Percentiles rank a stretch among this genome's conserved stretches.
Evolutionary conservation across 495 filamentous ascomycete species (phyloP).

Genomic region (Aspergillus nanangensis): DNA sequence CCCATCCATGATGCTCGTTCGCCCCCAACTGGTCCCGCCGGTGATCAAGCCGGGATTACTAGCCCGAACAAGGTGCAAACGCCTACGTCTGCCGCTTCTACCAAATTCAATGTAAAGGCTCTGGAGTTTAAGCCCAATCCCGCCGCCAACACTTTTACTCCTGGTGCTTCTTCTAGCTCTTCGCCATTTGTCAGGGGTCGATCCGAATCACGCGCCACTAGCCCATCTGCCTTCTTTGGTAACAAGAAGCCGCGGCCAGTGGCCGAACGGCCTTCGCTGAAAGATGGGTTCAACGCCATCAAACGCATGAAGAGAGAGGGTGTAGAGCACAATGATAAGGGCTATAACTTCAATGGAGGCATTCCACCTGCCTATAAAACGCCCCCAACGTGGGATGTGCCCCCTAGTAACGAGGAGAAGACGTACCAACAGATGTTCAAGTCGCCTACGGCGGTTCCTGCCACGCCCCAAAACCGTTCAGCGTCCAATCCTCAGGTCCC

Average conservation of each 20-base stretch:
- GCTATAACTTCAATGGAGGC: conserved; percentile 61
- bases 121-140: conserved; percentile 82
- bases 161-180: conserved; percentile 59
- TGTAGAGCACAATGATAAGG: conserved; percentile 40
- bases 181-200: conserved; percentile 47
- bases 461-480: conserved; percentile 62
- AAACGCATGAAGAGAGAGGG: conserved; percentile 64
- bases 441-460: conserved; percentile 45
- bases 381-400: conserved; percentile 68
- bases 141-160: conserved; percentile 72
- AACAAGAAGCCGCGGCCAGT: conserved; percentile 55
- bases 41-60: conserved; percentile 36
- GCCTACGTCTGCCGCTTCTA: conserved; percentile 47
- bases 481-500: conserved; percentile 58
- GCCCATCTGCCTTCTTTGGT: conserved; percentile 50
- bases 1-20: conserved; percentile 49
- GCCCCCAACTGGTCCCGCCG: conserved; percentile 45
- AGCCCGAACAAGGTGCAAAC: conserved; percentile 45
- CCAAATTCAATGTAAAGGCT: conserved; percentile 76
- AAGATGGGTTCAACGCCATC: conserved; percentile 67
- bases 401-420: conserved; percentile 59
- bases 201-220: conserved; percentile 48
- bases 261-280: conserved; percentile 55
- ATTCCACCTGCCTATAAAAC: conserved; percentile 76
- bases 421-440: conserved; percentile 78